Evolutionary conservation across 2,329 filamentous ascomycete genomes (phyloP).

Genomic region (Intubia oerlemansii): DNA sequence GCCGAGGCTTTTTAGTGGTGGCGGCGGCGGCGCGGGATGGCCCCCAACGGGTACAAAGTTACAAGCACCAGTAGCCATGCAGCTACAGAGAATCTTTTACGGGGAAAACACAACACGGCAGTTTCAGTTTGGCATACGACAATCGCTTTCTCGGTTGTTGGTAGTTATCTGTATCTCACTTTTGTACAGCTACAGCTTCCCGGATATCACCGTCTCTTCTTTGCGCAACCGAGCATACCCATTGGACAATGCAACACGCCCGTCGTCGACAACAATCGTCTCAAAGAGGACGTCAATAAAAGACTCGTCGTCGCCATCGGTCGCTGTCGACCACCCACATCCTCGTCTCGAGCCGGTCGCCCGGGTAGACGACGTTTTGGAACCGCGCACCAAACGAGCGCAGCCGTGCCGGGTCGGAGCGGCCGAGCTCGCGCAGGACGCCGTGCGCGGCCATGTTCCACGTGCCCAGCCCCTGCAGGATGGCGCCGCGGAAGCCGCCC

Average conservation of each 20-base stretch:
- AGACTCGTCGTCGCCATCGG: slow-evolving; percentile 13
- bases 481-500: slow-evolving; percentile 22
- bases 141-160: no score
- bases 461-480: slow-evolving; percentile 23
- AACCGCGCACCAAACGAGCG: slow-evolving; percentile 23
- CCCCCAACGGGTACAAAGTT: no score
- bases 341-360: slow-evolving; percentile 20
- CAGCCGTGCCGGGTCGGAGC: slow-evolving; percentile 18
- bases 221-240: slow-evolving; percentile 10
- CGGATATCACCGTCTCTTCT: slow-evolving; percentile 5
- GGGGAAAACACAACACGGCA: no score
- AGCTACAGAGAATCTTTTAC: no score
- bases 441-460: slow-evolving; percentile 25
- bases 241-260: slow-evolving; percentile 16
- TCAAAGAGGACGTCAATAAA: slow-evolving; percentile 19
- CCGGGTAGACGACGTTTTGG: slow-evolving; percentile 23
- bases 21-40: no score
- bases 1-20: no score
- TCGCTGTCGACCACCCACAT: slow-evolving; percentile 18
- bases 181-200: slow-evolving; percentile 4
- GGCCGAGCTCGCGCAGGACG: slow-evolving; percentile 18
- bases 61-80: no score
- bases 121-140: no score
- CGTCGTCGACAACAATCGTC: slow-evolving; percentile 17
- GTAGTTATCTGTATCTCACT: neutral